phyloP scores from a whole-genome alignment of 352 stramenopile species.

The Phytophthora tubulina region DNA sequence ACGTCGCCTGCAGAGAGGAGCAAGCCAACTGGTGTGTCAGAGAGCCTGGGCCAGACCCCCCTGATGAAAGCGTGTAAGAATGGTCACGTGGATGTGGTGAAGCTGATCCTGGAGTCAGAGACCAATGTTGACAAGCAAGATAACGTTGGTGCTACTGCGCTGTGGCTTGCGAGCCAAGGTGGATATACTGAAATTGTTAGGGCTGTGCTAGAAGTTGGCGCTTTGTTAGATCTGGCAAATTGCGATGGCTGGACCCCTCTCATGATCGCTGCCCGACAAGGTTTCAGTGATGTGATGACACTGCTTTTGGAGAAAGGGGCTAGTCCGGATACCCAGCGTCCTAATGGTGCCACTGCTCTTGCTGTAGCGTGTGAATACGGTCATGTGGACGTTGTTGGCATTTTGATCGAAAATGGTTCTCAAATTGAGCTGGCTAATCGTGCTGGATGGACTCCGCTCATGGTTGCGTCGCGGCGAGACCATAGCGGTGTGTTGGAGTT shows the following conservation, averaged over 20 bases:
- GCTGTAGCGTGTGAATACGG: background rate
- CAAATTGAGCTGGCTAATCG: too few relatives aligned
- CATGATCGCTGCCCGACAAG: background rate
- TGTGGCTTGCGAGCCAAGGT: background rate
- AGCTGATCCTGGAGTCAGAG: background rate
- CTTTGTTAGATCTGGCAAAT: background rate
- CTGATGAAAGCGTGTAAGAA: background rate
- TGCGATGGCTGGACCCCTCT: background rate
- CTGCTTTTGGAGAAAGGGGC: background rate
- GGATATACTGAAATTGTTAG: background rate
- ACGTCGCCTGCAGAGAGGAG: too few relatives aligned
- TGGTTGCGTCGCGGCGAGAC: too few relatives aligned
- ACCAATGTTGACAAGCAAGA: background rate
- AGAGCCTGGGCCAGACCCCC: background rate
- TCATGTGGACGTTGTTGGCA: background rate
- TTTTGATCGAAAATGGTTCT: background rate
- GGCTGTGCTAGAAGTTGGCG: background rate
- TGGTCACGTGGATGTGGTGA: background rate
- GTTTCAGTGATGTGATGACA: background rate
- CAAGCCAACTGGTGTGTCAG: too few relatives aligned
- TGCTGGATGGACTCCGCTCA: too few relatives aligned
- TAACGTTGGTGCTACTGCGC: background rate
- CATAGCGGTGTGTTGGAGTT: too few relatives aligned
- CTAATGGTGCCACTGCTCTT: background rate
- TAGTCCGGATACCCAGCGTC: background rate